phyloP scores from a whole-genome alignment of 2,329 filamentous ascomycete genomes.

The Sclerotiophoma versabilis region DNA sequence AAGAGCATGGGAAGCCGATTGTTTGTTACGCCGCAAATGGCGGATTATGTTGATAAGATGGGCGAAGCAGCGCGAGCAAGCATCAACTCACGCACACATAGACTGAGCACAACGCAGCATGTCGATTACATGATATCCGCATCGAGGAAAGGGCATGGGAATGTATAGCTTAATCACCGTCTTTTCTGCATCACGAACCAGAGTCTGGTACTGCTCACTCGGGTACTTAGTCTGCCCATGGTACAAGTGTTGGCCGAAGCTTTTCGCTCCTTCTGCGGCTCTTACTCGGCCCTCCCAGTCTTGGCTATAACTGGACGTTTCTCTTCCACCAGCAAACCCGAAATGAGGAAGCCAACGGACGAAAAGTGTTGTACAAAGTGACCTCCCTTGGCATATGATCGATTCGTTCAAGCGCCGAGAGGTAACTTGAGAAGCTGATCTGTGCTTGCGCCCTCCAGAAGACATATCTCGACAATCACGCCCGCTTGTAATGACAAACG shows the following conservation, averaged over 20 bases:
- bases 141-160: background rate
- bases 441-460: too few species aligned
- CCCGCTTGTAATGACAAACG: background rate
- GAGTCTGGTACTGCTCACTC: background rate
- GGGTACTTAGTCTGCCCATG: too few species aligned
- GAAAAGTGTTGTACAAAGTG: background rate
- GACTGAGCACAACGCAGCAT: slow-evolving; percentile 3
- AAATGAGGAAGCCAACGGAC: slow-evolving; percentile 3
- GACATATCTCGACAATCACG: background rate
- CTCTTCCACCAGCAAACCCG: slow-evolving; percentile 2
- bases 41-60: slow-evolving; percentile 4
- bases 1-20: slow-evolving; percentile 5
- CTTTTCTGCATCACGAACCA: slow-evolving; percentile 3
- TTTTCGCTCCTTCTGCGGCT: slow-evolving; percentile 12
- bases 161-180: background rate
- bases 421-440: too few species aligned
- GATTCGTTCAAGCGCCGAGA: background rate
- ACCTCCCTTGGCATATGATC: background rate
- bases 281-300: slow-evolving; percentile 11
- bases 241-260: too few species aligned
- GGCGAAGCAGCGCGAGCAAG: background rate
- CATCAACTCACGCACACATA: background rate
- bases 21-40: background rate
- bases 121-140: background rate
- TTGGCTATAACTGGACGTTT: slow-evolving; percentile 10